These are phyloP conservation scores for Vaccinium vitisidaea DNA, from an alignment of 148 eudicot species.

Conservation along the genomic window DNA sequence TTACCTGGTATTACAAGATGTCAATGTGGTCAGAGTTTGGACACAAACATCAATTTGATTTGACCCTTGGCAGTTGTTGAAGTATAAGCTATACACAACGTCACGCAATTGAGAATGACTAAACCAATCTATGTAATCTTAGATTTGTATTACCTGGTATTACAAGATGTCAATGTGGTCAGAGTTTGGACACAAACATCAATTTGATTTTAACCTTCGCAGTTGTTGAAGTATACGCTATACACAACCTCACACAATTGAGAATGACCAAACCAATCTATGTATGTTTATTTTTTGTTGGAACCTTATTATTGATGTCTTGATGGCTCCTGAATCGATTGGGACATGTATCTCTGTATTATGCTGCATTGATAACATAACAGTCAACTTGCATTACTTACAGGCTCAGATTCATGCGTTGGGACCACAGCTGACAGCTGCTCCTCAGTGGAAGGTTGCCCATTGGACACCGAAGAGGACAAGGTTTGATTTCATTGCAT, in stretches of 20 bases:
- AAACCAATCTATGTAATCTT: neutral
- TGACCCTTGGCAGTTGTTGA: neutral
- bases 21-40: neutral
- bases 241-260: neutral
- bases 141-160: neutral
- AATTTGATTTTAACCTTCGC: too few species aligned
- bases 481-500: constrained; percentile 30
- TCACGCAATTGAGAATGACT: neutral
- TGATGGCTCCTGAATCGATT: neutral
- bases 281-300: neutral
- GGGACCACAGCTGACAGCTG: constrained; percentile 20
- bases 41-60: neutral
- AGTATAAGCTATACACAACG: neutral
- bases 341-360: neutral
- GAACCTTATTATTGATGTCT: neutral
- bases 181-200: neutral
- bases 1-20: neutral
- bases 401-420: constrained; percentile 22
- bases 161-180: neutral
- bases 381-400: neutral
- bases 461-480: constrained; percentile 19
- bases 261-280: constrained; percentile 1
- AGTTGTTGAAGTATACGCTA: neutral
- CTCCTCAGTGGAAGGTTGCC: constrained; percentile 13
- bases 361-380: neutral